Evolutionary conservation across 345 rosid species (phyloP), one percentile per base, ranked within the genome.

Genomic region (Sonneratia caseolaris): DNA sequence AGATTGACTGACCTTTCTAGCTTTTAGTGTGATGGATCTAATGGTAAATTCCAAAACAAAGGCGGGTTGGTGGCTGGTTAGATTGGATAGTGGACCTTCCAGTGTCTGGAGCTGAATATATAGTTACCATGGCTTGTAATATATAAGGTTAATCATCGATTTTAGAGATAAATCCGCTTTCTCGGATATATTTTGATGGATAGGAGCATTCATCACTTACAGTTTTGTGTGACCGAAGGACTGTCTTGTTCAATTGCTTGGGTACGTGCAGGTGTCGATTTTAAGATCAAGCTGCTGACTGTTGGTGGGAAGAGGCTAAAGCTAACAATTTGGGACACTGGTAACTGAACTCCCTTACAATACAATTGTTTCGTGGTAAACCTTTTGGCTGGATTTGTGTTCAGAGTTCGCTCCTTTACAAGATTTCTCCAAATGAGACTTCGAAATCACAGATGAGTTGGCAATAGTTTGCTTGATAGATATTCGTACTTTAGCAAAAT

Each of bases 321-420:
- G 87, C 91, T 93, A 64, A 91, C 97, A 40, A 91, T 93, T 22
- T 93, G 98, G 98, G 98, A 93, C 79, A 93, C 97, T 67, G 97
- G 98, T 93, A 79, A 61, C 76, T 55, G 55, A 57, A 57, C 47
- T 8, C 6, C 14, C 16, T 3, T 37, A 22, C 27, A 56, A 21
- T 6, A 56, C 9, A 3, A 8, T 21, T 1, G 4, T 15, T 7
- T 8, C 2, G 10, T 21, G 2, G 62, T 53, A 19, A 7, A 16
- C n/a, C 16, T 2, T 15, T 7, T 18, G 13, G n/a, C 21, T 51
- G 38, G 0, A 61, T 57, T n/a, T 47, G n/a, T 12, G 38, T 65
- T 47, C 70, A 27, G 4, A 47, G 14, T 19, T 51, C 5, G 5
- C 0, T 19, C 51, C 57, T 53, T 19, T 53, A 15, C 57, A 4